These are phyloP conservation scores for Elsinoe batatas DNA, from an alignment of 2,329 filamentous ascomycete species.

Conservation along the genomic window DNA sequence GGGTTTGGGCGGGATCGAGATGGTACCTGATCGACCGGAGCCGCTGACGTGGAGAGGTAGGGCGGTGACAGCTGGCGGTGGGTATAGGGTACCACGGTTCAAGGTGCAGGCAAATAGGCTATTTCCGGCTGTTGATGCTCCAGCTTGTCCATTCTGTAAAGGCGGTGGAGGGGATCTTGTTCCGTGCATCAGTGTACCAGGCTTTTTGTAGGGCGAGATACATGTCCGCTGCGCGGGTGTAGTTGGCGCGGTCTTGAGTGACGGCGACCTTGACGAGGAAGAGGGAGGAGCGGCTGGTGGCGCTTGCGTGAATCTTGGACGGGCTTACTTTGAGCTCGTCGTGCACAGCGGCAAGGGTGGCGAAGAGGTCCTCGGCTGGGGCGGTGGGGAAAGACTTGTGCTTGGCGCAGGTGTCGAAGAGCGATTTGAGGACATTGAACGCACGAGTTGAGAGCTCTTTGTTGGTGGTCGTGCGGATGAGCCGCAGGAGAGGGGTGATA, in stretches of 20 bases:
- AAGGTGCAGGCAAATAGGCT: neutral
- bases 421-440: slow-evolving; percentile 59
- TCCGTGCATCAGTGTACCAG: slow-evolving; percentile 34
- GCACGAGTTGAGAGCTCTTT: slow-evolving; percentile 68
- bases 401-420: slow-evolving; percentile 54
- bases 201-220: slow-evolving; percentile 36
- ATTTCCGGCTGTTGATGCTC: slow-evolving; percentile 21
- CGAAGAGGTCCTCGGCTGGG: slow-evolving; percentile 38
- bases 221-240: slow-evolving; percentile 29
- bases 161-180: slow-evolving; percentile 32
- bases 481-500: slow-evolving; percentile 64
- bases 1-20: neutral
- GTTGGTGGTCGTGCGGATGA: slow-evolving; percentile 65
- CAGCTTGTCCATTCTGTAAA: slow-evolving; percentile 41
- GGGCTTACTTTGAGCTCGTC: slow-evolving; percentile 51
- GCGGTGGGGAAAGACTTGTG: slow-evolving; percentile 36
- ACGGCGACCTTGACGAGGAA: slow-evolving; percentile 56
- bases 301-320: slow-evolving; percentile 61
- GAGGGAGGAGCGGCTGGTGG: slow-evolving; percentile 63
- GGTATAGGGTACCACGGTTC: neutral
- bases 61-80: neutral
- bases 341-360: slow-evolving; percentile 58
- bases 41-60: neutral
- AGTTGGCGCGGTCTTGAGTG: slow-evolving; percentile 34
- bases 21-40: neutral